A percentile compares a stretch with the other conserved stretches of the same genome.
These are phyloP conservation scores for Alternaria infectoria DNA, from an alignment of 2,329 filamentous ascomycete species.

Conservation along the genomic window DNA sequence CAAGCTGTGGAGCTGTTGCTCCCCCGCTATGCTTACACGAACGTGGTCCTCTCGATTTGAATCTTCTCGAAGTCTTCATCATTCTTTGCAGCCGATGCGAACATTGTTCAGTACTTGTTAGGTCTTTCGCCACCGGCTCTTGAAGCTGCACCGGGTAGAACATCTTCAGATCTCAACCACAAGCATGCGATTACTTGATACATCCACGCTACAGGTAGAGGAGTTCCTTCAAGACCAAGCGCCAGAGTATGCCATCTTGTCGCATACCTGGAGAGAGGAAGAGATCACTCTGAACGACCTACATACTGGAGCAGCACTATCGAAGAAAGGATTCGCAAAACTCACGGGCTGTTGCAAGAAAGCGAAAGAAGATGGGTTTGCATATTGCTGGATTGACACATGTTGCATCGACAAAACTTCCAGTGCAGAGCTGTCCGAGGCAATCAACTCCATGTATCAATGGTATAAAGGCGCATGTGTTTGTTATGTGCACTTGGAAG, in stretches of 20 bases:
- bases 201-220: not conserved
- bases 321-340: not conserved
- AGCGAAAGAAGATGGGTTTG: not conserved
- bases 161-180: no score
- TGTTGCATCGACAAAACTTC: not conserved
- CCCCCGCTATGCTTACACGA: no score
- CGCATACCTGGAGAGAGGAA: not conserved
- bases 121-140: no score
- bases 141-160: no score
- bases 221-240: not conserved
- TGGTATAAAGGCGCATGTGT: not conserved
- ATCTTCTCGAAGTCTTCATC: no score
- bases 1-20: no score
- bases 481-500: no score
- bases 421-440: not conserved
- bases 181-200: not conserved
- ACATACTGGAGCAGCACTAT: not conserved
- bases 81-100: no score
- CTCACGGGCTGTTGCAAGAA: not conserved
- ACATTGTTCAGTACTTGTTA: no score
- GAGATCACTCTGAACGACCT: not conserved
- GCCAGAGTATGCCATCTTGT: not conserved
- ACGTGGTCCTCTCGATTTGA: no score
- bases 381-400: not conserved
- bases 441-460: not conserved